phyloP scores from a whole-genome alignment of 2,329 filamentous ascomycete genomes.

The Xylariaceae sp. region DNA sequence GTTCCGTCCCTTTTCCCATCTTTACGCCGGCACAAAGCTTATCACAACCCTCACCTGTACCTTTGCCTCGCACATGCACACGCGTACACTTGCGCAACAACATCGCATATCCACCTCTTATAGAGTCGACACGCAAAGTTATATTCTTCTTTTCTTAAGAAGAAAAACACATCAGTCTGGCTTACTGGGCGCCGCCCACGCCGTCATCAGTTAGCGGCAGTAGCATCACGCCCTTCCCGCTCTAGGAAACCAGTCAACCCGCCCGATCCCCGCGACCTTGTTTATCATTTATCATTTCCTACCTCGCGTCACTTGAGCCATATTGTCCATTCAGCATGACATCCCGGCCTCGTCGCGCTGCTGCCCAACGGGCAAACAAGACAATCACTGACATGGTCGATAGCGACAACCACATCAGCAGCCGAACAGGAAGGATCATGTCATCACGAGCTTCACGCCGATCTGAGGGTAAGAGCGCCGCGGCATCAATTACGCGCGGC shows the following conservation, averaged over 20 bases:
- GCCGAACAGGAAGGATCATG: constrained; percentile 42
- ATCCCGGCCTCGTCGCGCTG: constrained; percentile 39
- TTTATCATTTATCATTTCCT: background rate
- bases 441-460: constrained; percentile 47
- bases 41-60: constrained; percentile 24
- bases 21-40: constrained; percentile 28
- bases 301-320: background rate
- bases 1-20: constrained; percentile 17
- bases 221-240: background rate
- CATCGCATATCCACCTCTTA: too few relatives aligned
- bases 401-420: constrained; percentile 40
- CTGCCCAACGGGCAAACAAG: constrained; percentile 43
- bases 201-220: background rate
- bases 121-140: too few relatives aligned
- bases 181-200: background rate
- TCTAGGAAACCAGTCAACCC: constrained; percentile 1
- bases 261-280: background rate
- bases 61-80: constrained; percentile 12
- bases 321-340: constrained; percentile 25
- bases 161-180: constrained; percentile 16
- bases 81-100: background rate
- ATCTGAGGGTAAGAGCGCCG: constrained; percentile 44
- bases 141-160: background rate
- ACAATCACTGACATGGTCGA: constrained; percentile 51
- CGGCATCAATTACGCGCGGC: constrained; percentile 42